These are phyloP conservation scores for Fraxinus sp. DNA, from an alignment of 305 asterid genomes.

Conservation along the genomic window DNA sequence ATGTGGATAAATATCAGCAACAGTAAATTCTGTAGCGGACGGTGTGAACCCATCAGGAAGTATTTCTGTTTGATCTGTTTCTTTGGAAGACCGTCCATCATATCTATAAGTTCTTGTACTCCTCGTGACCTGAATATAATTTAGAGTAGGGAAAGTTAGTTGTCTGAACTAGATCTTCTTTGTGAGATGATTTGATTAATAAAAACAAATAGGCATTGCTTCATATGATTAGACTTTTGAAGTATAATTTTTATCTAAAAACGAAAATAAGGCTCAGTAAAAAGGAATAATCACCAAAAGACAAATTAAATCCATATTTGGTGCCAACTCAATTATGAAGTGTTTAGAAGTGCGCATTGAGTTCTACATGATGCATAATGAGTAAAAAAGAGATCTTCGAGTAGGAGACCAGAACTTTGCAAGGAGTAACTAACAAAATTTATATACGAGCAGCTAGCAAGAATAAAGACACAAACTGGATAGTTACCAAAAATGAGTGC, in stretches of 20 bases:
- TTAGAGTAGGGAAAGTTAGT: background rate
- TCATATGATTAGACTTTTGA: background rate
- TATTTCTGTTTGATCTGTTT: background rate
- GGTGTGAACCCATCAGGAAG: background rate
- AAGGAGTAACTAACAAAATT: background rate
- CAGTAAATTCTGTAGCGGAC: background rate
- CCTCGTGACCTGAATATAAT: background rate
- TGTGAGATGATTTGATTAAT: constrained; percentile 13
- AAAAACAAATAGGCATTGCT: constrained; percentile 4
- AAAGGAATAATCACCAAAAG: background rate
- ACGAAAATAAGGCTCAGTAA: background rate
- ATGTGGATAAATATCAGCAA: background rate
- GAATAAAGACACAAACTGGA: background rate
- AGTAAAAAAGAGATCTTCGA: constrained; percentile 2
- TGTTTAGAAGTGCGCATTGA: background rate
- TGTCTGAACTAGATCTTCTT: constrained; percentile 12
- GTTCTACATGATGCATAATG: background rate
- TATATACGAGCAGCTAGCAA: background rate
- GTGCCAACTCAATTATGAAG: background rate
- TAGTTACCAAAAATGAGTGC: background rate
- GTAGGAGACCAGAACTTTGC: constrained; percentile 3
- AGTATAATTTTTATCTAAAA: background rate
- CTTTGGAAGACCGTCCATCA: background rate
- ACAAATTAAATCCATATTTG: background rate
- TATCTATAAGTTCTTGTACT: background rate